phyloP scores from a whole-genome alignment of 768 basidiomycete genomes.

The Tulasnella sp. region DNA sequence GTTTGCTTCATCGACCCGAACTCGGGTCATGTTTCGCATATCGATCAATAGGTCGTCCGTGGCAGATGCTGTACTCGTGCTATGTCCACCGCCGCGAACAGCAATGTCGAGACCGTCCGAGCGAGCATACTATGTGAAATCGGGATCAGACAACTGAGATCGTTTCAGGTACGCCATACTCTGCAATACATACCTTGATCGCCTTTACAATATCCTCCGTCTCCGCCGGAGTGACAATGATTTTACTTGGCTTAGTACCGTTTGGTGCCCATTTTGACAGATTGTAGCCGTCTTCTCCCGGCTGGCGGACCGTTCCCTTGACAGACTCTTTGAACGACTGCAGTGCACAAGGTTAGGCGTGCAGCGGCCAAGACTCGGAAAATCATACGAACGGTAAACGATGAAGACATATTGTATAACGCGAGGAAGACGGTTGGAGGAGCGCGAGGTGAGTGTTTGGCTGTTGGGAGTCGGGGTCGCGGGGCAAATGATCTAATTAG shows the following conservation, averaged over 20 bases:
- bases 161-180: background rate
- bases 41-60: constrained; percentile 18
- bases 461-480: no score
- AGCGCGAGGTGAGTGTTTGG: no score
- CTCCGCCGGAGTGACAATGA: background rate
- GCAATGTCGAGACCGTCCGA: background rate
- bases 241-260: background rate
- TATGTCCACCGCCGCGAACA: constrained; percentile 8
- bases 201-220: background rate
- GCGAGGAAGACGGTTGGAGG: no score
- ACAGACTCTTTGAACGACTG: background rate
- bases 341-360: background rate
- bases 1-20: constrained; percentile 25
- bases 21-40: constrained; percentile 21
- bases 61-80: background rate
- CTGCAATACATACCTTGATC: background rate
- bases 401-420: no score
- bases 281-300: constrained; percentile 8
- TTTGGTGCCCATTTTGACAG: constrained; percentile 12
- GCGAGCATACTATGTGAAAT: background rate
- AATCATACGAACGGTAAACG: no score
- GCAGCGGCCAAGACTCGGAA: background rate
- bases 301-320: background rate
- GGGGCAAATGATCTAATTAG: no score
- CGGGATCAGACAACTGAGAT: background rate